phyloP scores from a whole-genome alignment of 2,329 filamentous ascomycete genomes.

The Onygenales sp. region DNA sequence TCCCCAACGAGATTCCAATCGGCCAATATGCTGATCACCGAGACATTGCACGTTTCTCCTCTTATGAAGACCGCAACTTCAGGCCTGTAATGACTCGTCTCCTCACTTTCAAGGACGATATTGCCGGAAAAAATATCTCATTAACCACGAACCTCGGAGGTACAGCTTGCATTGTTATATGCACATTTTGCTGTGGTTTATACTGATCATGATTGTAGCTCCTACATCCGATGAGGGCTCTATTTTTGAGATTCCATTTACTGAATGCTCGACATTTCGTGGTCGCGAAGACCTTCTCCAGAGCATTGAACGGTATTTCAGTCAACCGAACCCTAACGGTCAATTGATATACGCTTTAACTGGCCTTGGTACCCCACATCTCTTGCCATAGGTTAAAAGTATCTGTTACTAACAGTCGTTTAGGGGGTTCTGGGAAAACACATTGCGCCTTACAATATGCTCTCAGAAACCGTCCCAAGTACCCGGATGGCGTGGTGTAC shows the following conservation, averaged over 20 bases:
- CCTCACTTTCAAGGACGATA: background rate
- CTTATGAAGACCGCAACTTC: conserved; percentile 3
- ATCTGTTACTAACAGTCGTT: background rate
- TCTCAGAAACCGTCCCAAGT: conserved; percentile 5
- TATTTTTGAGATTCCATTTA: conserved; percentile 1
- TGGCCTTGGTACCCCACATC: conserved; percentile 1
- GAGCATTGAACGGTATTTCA: conserved; percentile 1
- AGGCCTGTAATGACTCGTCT: conserved; percentile 1
- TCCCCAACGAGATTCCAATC: background rate
- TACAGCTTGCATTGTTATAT: background rate
- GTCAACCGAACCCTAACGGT: background rate
- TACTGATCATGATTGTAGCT: background rate
- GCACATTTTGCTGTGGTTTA: background rate
- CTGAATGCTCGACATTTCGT: conserved; percentile 1
- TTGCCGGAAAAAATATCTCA: background rate
- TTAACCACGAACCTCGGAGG: background rate
- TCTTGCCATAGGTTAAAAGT: background rate
- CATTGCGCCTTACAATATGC: conserved; percentile 4
- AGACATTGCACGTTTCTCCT: conserved; percentile 6
- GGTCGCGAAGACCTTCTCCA: conserved; percentile 4
- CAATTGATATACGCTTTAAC: conserved; percentile 3
- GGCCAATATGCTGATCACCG: conserved; percentile 3
- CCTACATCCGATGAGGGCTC: background rate
- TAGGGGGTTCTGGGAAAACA: conserved; percentile 8
- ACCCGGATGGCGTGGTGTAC: background rate